Percentiles rank a stretch among this genome's conserved stretches.
Conservation (phyloP, 2,329 filamentous ascomycete genomes). For the Colletotrichum sp. region DNA sequence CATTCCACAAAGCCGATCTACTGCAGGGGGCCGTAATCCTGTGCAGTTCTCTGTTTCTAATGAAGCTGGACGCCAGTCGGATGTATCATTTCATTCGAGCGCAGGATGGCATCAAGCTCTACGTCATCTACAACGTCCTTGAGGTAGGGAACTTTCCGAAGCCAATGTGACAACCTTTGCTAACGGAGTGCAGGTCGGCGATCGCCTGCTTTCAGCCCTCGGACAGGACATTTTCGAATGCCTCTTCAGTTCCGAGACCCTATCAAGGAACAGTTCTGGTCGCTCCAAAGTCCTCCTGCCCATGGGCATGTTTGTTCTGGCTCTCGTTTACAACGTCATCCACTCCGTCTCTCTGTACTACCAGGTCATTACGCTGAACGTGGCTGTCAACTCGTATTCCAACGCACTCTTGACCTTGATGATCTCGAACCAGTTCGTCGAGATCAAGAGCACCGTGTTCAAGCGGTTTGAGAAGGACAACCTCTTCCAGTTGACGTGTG, state of each 20-base stretch:
- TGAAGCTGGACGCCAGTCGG: conserved; percentile 90
- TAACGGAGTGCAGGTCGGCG: conserved; percentile 62
- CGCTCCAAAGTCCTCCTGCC: conserved; percentile 90
- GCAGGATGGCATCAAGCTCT: conserved; percentile 96
- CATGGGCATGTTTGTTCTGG: conserved; percentile 87
- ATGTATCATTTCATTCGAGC: conserved; percentile 99
- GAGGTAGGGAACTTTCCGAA: conserved; percentile 58
- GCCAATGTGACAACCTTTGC: neutral
- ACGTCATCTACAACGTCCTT: conserved; percentile 98
- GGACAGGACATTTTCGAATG: conserved; percentile 97
- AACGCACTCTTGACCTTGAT: conserved; percentile 92
- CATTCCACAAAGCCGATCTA: conserved; percentile 93
- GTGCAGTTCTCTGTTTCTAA: conserved; percentile 81
- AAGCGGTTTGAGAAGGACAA: conserved; percentile 99
- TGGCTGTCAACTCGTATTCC: conserved; percentile 97
- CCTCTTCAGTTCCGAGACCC: conserved; percentile 88
- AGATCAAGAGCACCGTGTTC: conserved; percentile 98
- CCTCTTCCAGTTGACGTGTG: conserved; percentile 93
- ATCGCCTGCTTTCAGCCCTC: conserved; percentile 86
- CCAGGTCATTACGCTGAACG: conserved; percentile 96
- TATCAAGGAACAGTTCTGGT: conserved; percentile 85
- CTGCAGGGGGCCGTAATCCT: conserved; percentile 90
- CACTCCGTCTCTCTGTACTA: conserved; percentile 93
- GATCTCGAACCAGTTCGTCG: conserved; percentile 97
- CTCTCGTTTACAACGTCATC: conserved; percentile 84